Evolutionary conservation across 176 grass and related monocot genomes (phyloP).

Genomic region (Ensete glaucum): DNA sequence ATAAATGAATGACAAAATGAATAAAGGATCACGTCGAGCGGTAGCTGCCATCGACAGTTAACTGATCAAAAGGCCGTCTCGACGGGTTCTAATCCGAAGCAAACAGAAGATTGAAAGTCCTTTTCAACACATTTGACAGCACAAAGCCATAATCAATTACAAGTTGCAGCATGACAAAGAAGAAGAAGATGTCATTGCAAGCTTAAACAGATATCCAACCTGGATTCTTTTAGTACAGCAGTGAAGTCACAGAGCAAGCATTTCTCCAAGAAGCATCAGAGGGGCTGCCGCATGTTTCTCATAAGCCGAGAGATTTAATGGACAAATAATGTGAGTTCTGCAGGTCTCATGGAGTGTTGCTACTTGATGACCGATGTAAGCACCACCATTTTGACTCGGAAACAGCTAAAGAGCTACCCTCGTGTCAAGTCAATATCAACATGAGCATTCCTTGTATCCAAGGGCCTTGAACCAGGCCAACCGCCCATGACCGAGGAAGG

Average conservation of each 20-base stretch:
- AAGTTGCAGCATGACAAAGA: neutral
- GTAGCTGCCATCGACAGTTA: too few relatives aligned
- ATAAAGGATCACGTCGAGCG: too few relatives aligned
- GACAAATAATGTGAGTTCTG: neutral
- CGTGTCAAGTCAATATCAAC: conserved; percentile 8
- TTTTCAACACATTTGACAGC: too few relatives aligned
- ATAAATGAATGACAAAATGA: too few relatives aligned
- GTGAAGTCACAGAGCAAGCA: neutral
- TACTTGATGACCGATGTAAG: neutral
- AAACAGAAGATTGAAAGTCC: too few relatives aligned
- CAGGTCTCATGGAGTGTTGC: neutral
- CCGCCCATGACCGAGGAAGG: conserved; percentile 31
- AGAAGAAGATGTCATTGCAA: neutral
- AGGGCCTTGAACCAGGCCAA: conserved; percentile 36
- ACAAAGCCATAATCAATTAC: neutral
- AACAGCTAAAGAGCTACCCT: neutral
- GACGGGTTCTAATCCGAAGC: too few relatives aligned
- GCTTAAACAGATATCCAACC: neutral
- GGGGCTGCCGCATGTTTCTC: neutral
- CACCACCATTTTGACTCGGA: neutral
- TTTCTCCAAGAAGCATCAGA: neutral
- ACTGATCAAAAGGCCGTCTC: too few relatives aligned
- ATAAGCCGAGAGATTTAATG: neutral
- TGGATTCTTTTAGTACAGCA: neutral
- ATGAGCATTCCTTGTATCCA: conserved; percentile 33